A percentile compares a stretch with the other conserved stretches of the same genome.
Evolutionary conservation across 805 yeast genomes (phyloP).

Genomic region (Kodamaea laetipori): DNA sequence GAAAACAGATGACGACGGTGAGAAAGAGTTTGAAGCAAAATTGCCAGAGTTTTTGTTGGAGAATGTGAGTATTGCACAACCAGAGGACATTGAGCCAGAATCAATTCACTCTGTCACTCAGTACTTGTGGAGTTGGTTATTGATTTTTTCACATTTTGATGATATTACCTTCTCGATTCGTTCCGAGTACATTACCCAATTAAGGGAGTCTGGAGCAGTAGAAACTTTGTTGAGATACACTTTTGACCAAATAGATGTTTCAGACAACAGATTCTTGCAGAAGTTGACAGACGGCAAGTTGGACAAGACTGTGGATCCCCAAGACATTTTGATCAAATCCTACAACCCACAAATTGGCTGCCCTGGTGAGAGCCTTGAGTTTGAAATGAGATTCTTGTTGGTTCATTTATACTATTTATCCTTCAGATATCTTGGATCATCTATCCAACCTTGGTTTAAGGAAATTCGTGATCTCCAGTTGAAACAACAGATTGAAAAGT

Average conservation of each 20-base stretch:
- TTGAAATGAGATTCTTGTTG: conserved; percentile 43
- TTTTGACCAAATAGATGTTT: conserved; percentile 53
- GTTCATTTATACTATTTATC: conserved; percentile 54
- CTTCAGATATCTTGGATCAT: conserved; percentile 55
- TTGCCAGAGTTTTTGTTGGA: conserved; percentile 36
- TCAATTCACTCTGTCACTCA: conserved; percentile 26
- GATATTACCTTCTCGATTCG: conserved; percentile 67
- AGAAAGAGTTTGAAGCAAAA: conserved; percentile 30
- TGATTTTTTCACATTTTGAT: conserved; percentile 61
- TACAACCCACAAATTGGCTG: conserved; percentile 25
- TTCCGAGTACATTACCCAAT: conserved; percentile 57
- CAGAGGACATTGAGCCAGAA: conserved; percentile 23
- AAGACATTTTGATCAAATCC: conserved; percentile 21
- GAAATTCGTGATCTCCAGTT: conserved; percentile 67
- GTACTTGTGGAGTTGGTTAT: conserved; percentile 69
- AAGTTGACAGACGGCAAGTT: conserved; percentile 18
- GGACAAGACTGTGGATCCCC: conserved; percentile 13
- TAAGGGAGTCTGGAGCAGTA: conserved; percentile 50
- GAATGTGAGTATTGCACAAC: conserved; percentile 7
- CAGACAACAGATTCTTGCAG: conserved; percentile 24
- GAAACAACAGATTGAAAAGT: conserved; percentile 60
- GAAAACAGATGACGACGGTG: conserved; percentile 36
- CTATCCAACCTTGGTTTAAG: conserved; percentile 68
- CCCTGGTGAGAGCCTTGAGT: conserved; percentile 22
- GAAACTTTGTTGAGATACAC: conserved; percentile 53